Percentiles rank a stretch among this genome's conserved stretches.
Conservation (phyloP, 2,329 filamentous ascomycete species). For the Microcyclospora pomicola region DNA sequence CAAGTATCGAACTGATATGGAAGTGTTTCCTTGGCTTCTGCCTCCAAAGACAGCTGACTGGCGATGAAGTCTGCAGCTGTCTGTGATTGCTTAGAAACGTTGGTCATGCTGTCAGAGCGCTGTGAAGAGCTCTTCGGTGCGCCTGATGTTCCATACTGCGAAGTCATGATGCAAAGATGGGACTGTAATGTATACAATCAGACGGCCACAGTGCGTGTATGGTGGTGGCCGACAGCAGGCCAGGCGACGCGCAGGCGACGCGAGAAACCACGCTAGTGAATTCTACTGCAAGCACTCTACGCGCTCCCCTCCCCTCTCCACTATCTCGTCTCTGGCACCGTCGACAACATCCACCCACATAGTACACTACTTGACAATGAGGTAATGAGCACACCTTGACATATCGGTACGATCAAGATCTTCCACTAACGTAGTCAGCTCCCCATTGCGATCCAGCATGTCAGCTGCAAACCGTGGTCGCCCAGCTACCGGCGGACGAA, state of each 20-base stretch:
- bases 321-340: neutral
- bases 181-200: too few relatives aligned
- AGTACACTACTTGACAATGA: neutral
- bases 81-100: slow-evolving; percentile 38
- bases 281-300: too few relatives aligned
- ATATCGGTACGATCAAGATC: neutral
- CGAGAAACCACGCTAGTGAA: too few relatives aligned
- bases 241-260: too few relatives aligned
- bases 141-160: too few relatives aligned
- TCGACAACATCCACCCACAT: neutral
- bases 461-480: slow-evolving; percentile 70
- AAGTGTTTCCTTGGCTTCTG: slow-evolving; percentile 84
- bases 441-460: slow-evolving; percentile 67
- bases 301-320: neutral
- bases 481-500: slow-evolving; percentile 39
- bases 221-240: too few relatives aligned
- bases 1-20: slow-evolving; percentile 94
- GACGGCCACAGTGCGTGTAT: too few relatives aligned
- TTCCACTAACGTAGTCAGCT: slow-evolving; percentile 38
- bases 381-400: neutral
- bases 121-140: neutral
- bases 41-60: slow-evolving; percentile 78
- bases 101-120: neutral
- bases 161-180: too few relatives aligned
- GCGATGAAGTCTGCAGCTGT: slow-evolving; percentile 60